Conservation (phyloP, 2,329 filamentous ascomycete species). For the Cercospora sp. region DNA sequence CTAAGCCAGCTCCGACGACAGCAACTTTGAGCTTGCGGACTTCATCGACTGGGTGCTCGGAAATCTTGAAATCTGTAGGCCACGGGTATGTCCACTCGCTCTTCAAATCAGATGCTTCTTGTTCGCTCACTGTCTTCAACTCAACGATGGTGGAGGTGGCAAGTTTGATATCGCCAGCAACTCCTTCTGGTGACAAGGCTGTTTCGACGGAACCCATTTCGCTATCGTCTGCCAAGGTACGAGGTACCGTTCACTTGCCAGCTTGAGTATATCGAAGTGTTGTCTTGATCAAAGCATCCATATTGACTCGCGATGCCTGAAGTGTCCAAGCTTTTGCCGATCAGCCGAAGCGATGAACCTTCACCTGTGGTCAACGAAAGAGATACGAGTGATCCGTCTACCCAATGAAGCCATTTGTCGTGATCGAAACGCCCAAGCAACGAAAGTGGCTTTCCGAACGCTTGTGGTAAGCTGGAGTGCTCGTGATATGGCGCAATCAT, state of each 20-base stretch:
- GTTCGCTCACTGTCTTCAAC: conserved; percentile 7
- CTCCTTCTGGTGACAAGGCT: background rate
- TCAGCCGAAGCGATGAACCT: conserved; percentile 19
- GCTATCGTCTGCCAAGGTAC: background rate
- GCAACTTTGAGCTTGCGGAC: conserved; percentile 44
- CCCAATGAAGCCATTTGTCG: background rate
- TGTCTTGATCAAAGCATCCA: background rate
- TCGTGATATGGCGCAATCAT: conserved; percentile 13
- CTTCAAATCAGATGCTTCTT: conserved; percentile 4
- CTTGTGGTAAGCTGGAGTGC: background rate
- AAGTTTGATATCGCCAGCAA: background rate
- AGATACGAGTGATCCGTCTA: background rate
- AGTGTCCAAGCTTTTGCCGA: conserved; percentile 5
- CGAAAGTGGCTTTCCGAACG: background rate
- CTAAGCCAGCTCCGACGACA: conserved; percentile 64
- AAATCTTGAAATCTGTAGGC: conserved; percentile 34
- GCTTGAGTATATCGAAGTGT: background rate
- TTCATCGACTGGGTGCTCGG: conserved; percentile 35
- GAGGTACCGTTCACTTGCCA: background rate
- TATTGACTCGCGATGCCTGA: background rate
- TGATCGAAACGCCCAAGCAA: background rate
- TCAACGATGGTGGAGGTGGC: conserved; percentile 17
- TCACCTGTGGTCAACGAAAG: background rate
- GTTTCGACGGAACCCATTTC: conserved; percentile 20
- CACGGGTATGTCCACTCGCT: conserved; percentile 23